A percentile compares a stretch with the other conserved stretches of the same genome.
Conservation (phyloP, 345 rosid species). For the Acer yangbiense region DNA sequence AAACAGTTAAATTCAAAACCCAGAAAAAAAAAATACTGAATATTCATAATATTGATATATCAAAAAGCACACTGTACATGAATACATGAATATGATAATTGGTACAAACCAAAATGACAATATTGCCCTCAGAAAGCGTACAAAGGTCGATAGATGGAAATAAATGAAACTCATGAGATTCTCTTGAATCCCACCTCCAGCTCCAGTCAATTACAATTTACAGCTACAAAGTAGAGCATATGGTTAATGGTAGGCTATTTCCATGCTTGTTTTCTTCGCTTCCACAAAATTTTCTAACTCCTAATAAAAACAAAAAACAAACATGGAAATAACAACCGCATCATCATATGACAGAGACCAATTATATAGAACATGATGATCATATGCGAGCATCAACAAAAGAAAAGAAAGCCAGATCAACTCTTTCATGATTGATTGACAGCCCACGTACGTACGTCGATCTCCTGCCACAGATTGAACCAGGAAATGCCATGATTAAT, state of each 20-base stretch:
- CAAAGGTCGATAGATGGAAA: conserved; percentile 3
- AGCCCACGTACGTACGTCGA: background rate
- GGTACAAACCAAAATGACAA: conserved; percentile 9
- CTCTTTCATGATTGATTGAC: background rate
- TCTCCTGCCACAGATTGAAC: too few species aligned
- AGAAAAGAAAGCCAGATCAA: background rate
- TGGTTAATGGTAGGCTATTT: conserved; percentile 32
- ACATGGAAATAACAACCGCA: conserved; percentile 47
- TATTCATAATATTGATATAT: background rate
- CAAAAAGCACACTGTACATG: conserved; percentile 1
- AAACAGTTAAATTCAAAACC: too few species aligned
- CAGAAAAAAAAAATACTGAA: too few species aligned
- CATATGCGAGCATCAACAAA: background rate
- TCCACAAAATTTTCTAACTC: background rate
- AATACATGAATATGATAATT: conserved; percentile 19
- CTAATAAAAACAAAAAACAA: conserved; percentile 37
- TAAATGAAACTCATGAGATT: conserved; percentile 51
- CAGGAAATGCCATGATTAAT: background rate
- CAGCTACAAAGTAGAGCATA: background rate
- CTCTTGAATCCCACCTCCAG: conserved; percentile 35
- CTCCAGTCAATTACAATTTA: background rate
- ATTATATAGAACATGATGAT: too few species aligned
- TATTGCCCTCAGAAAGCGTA: conserved; percentile 10
- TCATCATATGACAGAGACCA: background rate
- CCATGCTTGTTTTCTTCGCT: conserved; percentile 53